Conservation (phyloP, 108 stramenopile genomes). For the Stephanodiscus triporus region DNA sequence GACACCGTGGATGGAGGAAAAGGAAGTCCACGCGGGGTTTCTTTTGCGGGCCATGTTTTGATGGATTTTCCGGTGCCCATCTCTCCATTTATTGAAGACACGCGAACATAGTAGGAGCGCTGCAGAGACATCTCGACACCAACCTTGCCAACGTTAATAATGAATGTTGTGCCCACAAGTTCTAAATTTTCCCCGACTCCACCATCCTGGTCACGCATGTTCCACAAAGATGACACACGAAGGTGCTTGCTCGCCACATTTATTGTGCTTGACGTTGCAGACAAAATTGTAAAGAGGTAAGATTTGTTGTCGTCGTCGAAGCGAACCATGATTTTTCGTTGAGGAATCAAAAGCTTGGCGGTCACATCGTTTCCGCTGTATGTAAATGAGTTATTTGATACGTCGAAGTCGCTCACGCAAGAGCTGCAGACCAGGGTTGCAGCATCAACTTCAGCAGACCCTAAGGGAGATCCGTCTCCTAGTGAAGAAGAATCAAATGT, state of each 20-base stretch:
- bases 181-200: slow-evolving; percentile 33
- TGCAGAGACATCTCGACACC: slow-evolving; percentile 8
- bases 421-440: slow-evolving; percentile 34
- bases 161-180: slow-evolving; percentile 44
- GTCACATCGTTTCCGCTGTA: slow-evolving; percentile 42
- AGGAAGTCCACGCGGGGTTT: slow-evolving; percentile 47
- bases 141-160: slow-evolving; percentile 45
- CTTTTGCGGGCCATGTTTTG: slow-evolving; percentile 33
- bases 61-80: slow-evolving; percentile 47
- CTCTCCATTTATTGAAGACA: slow-evolving; percentile 63
- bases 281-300: slow-evolving; percentile 50
- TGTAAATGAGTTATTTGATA: slow-evolving; percentile 39
- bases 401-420: slow-evolving; percentile 49
- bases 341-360: slow-evolving; percentile 44
- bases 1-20: slow-evolving; percentile 36
- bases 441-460: slow-evolving; percentile 36
- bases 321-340: slow-evolving; percentile 53
- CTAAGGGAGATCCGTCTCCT: slow-evolving; percentile 50
- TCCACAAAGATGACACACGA: slow-evolving; percentile 28
- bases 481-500: slow-evolving; percentile 44
- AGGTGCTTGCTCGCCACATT: slow-evolving; percentile 45
- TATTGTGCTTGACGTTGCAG: slow-evolving; percentile 45
- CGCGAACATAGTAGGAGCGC: slow-evolving; percentile 64
- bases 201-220: slow-evolving; percentile 19
- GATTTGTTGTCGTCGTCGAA: slow-evolving; percentile 46